These are phyloP conservation scores for Schizochytrium sp. DNA, from an alignment of 108 stramenopile species.

Conservation along the genomic window DNA sequence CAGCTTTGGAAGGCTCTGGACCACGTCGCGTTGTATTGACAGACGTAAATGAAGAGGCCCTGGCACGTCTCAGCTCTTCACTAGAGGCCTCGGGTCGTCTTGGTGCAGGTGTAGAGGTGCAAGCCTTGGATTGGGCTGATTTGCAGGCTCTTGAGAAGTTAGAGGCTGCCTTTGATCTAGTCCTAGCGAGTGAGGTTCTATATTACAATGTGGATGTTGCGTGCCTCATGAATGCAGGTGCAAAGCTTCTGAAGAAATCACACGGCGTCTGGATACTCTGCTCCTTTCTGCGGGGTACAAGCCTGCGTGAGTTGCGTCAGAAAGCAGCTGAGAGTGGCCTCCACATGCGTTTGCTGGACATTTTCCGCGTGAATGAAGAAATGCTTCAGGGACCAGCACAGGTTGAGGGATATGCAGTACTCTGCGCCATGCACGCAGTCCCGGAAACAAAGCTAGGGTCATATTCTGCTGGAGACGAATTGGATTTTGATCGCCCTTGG, in stretches of 20 bases:
- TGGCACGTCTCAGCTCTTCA: neutral
- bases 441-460: neutral
- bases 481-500: too few species aligned
- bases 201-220: conserved; percentile 5
- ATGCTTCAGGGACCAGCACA: neutral
- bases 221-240: neutral
- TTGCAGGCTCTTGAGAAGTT: neutral
- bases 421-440: neutral
- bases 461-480: too few species aligned
- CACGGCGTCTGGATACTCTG: conserved; percentile 1
- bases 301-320: neutral
- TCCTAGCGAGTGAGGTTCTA: neutral
- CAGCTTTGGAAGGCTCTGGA: neutral
- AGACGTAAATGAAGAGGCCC: neutral
- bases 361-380: conserved; percentile 11
- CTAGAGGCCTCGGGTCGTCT: neutral
- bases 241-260: neutral
- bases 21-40: neutral
- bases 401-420: neutral
- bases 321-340: neutral
- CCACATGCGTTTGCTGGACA: neutral
- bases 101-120: neutral
- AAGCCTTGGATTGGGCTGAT: neutral
- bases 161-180: neutral
- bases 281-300: conserved; percentile 17